phyloP scores from a whole-genome alignment of 2,329 filamentous ascomycete species.

The Thermoascus crustaceus region DNA sequence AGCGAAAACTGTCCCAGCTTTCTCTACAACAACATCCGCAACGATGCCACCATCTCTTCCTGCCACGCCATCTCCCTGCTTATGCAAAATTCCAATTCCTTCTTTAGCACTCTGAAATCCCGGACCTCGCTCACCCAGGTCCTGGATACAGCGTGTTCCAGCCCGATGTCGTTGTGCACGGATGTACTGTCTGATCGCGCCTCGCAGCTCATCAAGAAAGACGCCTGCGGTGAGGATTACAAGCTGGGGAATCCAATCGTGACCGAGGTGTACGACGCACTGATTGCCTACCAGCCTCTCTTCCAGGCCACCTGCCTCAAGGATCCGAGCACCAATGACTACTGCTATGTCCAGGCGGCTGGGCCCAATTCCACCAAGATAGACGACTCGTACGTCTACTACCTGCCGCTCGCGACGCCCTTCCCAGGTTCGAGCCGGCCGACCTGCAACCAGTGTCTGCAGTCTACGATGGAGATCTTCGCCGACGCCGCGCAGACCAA shows the following conservation, averaged over 20 bases:
- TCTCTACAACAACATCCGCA: slow-evolving; percentile 59
- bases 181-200: slow-evolving; percentile 58
- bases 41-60: slow-evolving; percentile 56
- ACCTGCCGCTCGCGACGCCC: slow-evolving; percentile 66
- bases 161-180: slow-evolving; percentile 58
- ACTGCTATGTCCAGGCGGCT: slow-evolving; percentile 74
- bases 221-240: slow-evolving; percentile 67
- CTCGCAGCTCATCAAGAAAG: slow-evolving; percentile 50
- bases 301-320: slow-evolving; percentile 75
- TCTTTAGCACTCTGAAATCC: slow-evolving; percentile 71
- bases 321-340: slow-evolving; percentile 56
- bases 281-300: slow-evolving; percentile 67
- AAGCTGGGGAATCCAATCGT: slow-evolving; percentile 60
- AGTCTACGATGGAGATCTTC: slow-evolving; percentile 75
- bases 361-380: slow-evolving; percentile 65
- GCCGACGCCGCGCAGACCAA: slow-evolving; percentile 59
- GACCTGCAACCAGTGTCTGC: slow-evolving; percentile 66
- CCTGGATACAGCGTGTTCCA: slow-evolving; percentile 69
- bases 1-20: slow-evolving; percentile 43
- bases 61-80: slow-evolving; percentile 83
- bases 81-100: slow-evolving; percentile 71
- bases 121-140: slow-evolving; percentile 64
- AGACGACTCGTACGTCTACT: slow-evolving; percentile 74
- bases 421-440: slow-evolving; percentile 62
- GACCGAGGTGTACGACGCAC: slow-evolving; percentile 63